A percentile compares a stretch with the other conserved stretches of the same genome.
phyloP scores from a whole-genome alignment of 331 rosid species.

The Stylosanthes scabra region DNA sequence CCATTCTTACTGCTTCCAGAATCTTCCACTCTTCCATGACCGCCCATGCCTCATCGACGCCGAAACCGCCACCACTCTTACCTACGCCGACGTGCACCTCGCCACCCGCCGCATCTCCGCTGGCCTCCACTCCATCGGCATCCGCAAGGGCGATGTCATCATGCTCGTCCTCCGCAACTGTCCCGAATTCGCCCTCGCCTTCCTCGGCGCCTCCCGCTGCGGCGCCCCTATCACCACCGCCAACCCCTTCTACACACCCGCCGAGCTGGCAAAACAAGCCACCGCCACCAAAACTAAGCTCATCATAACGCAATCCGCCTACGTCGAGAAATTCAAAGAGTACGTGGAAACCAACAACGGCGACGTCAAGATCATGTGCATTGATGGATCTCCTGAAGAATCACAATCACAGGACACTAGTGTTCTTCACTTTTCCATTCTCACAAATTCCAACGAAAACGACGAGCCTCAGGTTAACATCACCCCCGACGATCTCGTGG shows the following conservation, averaged over 20 bases:
- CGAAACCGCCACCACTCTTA: slow-evolving; percentile 54
- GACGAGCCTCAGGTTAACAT: slow-evolving; percentile 70
- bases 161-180: slow-evolving; percentile 87
- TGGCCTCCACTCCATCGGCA: slow-evolving; percentile 62
- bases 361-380: slow-evolving; percentile 49
- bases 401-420: background rate
- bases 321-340: slow-evolving; percentile 55
- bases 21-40: slow-evolving; percentile 55
- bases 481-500: slow-evolving; percentile 74
- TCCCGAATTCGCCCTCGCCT: slow-evolving; percentile 69
- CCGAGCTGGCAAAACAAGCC: slow-evolving; percentile 73
- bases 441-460: slow-evolving; percentile 55
- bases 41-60: slow-evolving; percentile 78
- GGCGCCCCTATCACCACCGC: slow-evolving; percentile 79
- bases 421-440: slow-evolving; percentile 43
- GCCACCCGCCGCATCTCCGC: slow-evolving; percentile 58
- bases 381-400: slow-evolving; percentile 33
- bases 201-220: slow-evolving; percentile 69
- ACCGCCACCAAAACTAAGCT: slow-evolving; percentile 56
- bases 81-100: slow-evolving; percentile 71
- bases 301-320: slow-evolving; percentile 61
- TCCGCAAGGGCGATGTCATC: slow-evolving; percentile 73
- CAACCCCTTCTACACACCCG: slow-evolving; percentile 72
- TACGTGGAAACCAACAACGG: slow-evolving; percentile 29
- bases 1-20: slow-evolving; percentile 78